Percentiles rank a stretch among this genome's conserved stretches.
These are phyloP conservation scores for sunflower (Helianthus annuus) DNA, from an alignment of 129 eudicot genomes.

Conservation along the genomic window DNA sequence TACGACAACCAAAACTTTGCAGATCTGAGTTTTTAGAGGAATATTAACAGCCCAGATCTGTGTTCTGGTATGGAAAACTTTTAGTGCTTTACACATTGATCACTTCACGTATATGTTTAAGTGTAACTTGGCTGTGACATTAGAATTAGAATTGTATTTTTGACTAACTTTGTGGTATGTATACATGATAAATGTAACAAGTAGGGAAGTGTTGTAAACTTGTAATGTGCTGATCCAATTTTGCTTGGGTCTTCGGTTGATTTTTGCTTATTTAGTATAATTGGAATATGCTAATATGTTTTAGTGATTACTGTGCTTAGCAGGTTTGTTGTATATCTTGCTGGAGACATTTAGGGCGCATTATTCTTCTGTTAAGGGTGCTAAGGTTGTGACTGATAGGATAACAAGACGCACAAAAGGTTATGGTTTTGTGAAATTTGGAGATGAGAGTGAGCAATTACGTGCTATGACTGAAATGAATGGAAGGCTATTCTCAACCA, in stretches of 20 bases:
- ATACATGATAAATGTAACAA: background rate
- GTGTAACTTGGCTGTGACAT: background rate
- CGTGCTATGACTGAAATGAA: slow-evolving; percentile 98
- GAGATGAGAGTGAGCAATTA: slow-evolving; percentile 80
- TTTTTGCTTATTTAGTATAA: background rate
- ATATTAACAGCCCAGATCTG: too few relatives aligned
- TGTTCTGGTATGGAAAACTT: background rate
- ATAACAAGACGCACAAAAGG: slow-evolving; percentile 85
- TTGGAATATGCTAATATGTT: background rate
- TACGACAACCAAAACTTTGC: too few relatives aligned
- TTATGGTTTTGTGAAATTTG: slow-evolving; percentile 94
- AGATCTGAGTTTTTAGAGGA: too few relatives aligned
- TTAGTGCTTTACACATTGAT: background rate
- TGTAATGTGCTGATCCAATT: background rate
- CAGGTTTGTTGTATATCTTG: slow-evolving; percentile 23
- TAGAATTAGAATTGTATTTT: slow-evolving; percentile 5
- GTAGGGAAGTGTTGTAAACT: background rate
- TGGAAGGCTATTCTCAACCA: slow-evolving; percentile 74
- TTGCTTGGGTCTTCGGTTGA: background rate
- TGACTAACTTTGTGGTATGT: slow-evolving; percentile 7
- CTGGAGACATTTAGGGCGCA: slow-evolving; percentile 87
- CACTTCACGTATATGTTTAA: background rate
- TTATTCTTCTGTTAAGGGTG: slow-evolving; percentile 82
- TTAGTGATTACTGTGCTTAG: background rate
- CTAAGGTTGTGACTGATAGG: slow-evolving; percentile 89